Conservation (phyloP, 495 filamentous ascomycete species). For the Xylaria curta region DNA sequence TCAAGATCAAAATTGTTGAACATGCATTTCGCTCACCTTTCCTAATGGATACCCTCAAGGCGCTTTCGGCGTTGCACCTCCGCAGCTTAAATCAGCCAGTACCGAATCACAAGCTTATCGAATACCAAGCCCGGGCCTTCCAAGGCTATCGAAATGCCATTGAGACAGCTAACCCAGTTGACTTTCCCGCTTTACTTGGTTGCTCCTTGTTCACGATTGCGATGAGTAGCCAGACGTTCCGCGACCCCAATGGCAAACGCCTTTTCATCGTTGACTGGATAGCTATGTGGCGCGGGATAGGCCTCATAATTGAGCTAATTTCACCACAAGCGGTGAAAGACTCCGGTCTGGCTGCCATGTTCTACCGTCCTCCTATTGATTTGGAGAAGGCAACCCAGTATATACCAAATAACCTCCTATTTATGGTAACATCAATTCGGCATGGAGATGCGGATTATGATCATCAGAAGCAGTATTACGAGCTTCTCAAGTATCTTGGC, state of each 20-base stretch:
- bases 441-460: slow-evolving; percentile 40
- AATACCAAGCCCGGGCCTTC: slow-evolving; percentile 51
- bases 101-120: slow-evolving; percentile 35
- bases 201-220: slow-evolving; percentile 51
- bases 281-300: slow-evolving; percentile 53
- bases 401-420: slow-evolving; percentile 50
- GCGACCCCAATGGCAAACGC: slow-evolving; percentile 42
- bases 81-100: slow-evolving; percentile 39
- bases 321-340: slow-evolving; percentile 28
- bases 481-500: slow-evolving; percentile 48
- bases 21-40: slow-evolving; percentile 55
- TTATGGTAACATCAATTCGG: slow-evolving; percentile 49
- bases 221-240: slow-evolving; percentile 50
- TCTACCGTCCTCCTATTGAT: slow-evolving; percentile 49
- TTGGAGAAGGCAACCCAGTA: slow-evolving; percentile 40
- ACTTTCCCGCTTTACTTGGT: slow-evolving; percentile 50
- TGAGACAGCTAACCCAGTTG: slow-evolving; percentile 41
- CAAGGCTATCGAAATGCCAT: slow-evolving; percentile 54
- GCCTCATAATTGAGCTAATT: slow-evolving; percentile 47
- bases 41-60: slow-evolving; percentile 58
- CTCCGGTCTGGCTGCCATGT: slow-evolving; percentile 44
- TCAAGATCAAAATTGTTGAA: slow-evolving; percentile 52
- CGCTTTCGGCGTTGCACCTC: slow-evolving; percentile 53
- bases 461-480: slow-evolving; percentile 42
- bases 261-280: slow-evolving; percentile 56